Percentiles rank a stretch among this genome's conserved stretches.
These are phyloP conservation scores for Prunus davidiana DNA, from an alignment of 306 rosid genomes.

Conservation along the genomic window DNA sequence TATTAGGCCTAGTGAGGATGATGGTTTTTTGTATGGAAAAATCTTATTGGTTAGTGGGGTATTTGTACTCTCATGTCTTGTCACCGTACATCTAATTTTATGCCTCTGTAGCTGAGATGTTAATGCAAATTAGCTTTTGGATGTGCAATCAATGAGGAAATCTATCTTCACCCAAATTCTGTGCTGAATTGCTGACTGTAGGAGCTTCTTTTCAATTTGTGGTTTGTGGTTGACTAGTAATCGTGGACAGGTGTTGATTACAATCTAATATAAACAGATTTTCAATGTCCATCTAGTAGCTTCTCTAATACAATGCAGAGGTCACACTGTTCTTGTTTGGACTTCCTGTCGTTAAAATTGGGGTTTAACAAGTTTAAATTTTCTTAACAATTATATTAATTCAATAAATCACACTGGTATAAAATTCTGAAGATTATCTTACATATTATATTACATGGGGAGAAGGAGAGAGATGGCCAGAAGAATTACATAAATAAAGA, in stretches of 20 bases:
- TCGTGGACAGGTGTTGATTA: neutral
- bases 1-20: slow-evolving; percentile 3
- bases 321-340: neutral
- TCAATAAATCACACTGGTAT: neutral
- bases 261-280: no score
- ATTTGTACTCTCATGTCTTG: neutral
- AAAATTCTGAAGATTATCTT: no score
- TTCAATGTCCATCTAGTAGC: no score
- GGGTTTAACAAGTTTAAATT: no score
- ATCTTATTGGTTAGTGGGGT: slow-evolving; percentile 3
- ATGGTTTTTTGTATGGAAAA: slow-evolving; percentile 12
- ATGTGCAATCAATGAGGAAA: neutral
- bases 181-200: neutral
- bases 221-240: neutral
- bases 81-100: neutral
- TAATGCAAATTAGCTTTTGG: slow-evolving; percentile 1
- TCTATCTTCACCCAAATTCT: neutral
- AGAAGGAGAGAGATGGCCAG: neutral
- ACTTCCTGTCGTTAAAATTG: no score
- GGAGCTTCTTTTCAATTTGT: neutral
- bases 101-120: neutral
- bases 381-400: no score
- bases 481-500: neutral
- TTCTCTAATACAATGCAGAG: neutral
- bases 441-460: no score